A percentile compares a stretch with the other conserved stretches of the same genome.
Evolutionary conservation across 2,329 filamentous ascomycete species (phyloP).

Genomic region (Phaeosphaeriaceae sp.): DNA sequence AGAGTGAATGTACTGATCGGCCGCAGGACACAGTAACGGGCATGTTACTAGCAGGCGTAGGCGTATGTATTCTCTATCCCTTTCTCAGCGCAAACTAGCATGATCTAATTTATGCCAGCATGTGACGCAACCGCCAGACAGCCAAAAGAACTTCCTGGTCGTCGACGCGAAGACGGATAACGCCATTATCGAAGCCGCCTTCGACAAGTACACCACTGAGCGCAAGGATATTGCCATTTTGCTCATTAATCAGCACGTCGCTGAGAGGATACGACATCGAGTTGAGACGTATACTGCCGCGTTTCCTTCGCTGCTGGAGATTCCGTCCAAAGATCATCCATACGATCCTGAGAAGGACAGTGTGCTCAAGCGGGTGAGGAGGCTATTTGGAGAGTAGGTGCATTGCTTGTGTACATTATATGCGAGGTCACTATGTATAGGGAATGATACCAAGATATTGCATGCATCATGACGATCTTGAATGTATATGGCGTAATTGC

Average conservation of each 20-base stretch:
- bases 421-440: background rate
- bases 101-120: conserved; percentile 64
- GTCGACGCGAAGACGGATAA: conserved; percentile 94
- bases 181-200: conserved; percentile 84
- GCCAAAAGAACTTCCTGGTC: conserved; percentile 97
- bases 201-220: conserved; percentile 85
- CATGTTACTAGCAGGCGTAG: conserved; percentile 91
- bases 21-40: conserved; percentile 91
- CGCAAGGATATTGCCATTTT: conserved; percentile 97
- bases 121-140: conserved; percentile 84
- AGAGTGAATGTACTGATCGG: conserved; percentile 16
- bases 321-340: conserved; percentile 97
- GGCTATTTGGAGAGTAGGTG: conserved; percentile 71
- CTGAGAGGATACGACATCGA: conserved; percentile 88
- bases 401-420: background rate
- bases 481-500: background rate
- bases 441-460: conserved; percentile 6
- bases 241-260: conserved; percentile 98
- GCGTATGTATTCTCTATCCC: conserved; percentile 69
- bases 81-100: background rate
- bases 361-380: conserved; percentile 84
- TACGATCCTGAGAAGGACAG: conserved; percentile 99
- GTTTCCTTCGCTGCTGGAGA: conserved; percentile 95
- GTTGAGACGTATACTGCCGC: conserved; percentile 93
- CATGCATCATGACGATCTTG: background rate